Percentiles rank a stretch among this genome's conserved stretches.
phyloP scores from a whole-genome alignment of 176 grass and related monocot species.

The Thinopyrum elongatum region DNA sequence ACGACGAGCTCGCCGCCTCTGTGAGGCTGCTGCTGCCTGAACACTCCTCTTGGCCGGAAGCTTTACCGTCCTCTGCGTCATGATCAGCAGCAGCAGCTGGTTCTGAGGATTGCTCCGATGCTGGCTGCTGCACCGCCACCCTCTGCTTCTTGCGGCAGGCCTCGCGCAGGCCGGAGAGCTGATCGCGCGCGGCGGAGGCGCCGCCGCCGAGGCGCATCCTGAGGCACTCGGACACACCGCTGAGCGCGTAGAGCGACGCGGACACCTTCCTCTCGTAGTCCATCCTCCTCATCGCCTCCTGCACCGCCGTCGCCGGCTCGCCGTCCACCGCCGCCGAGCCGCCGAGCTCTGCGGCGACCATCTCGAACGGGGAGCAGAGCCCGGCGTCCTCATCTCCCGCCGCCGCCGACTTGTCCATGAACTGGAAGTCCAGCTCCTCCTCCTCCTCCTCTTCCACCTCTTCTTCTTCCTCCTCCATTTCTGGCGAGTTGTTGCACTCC shows the following conservation, averaged over 20 bases:
- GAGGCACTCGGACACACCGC: conserved; percentile 72
- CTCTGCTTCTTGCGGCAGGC: conserved; percentile 52
- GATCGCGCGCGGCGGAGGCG: conserved; percentile 25
- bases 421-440: conserved; percentile 47
- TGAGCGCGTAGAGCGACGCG: conserved; percentile 63
- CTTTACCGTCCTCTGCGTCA: neutral
- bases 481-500: conserved; percentile 30
- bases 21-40: neutral
- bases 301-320: conserved; percentile 18
- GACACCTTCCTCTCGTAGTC: conserved; percentile 77
- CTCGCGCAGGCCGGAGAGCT: conserved; percentile 56
- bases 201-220: conserved; percentile 7
- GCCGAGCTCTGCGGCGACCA: conserved; percentile 36
- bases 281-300: conserved; percentile 66
- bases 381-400: conserved; percentile 14
- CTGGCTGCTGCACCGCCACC: neutral
- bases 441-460: conserved; percentile 9
- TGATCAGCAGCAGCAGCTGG: neutral
- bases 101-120: neutral
- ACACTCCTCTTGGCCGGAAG: conserved; percentile 11
- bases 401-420: conserved; percentile 56
- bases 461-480: conserved; percentile 19
- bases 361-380: conserved; percentile 61
- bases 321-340: neutral
- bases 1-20: neutral